Conservation (phyloP, 1,284 basidiomycete genomes). For the Moesziomyces aphidis region DNA sequence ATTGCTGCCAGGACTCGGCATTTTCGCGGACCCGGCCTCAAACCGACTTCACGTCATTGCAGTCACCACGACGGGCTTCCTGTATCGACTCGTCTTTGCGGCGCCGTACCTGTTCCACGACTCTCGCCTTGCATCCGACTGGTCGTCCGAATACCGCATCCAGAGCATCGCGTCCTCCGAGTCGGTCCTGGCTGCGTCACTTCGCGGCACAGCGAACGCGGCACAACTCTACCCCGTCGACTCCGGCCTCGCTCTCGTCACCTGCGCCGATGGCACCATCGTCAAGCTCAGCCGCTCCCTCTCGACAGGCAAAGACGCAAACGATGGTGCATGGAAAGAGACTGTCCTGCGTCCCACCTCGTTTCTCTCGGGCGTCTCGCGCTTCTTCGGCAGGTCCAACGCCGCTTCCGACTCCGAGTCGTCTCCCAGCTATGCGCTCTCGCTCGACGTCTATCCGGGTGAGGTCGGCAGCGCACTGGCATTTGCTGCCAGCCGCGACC, state of each 20-base stretch:
- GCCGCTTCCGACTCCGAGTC: constrained; percentile 34
- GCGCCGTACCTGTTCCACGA: constrained; percentile 47
- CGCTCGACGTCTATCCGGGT: constrained; percentile 47
- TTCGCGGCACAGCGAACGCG: constrained; percentile 30
- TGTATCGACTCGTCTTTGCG: constrained; percentile 52
- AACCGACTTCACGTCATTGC: constrained; percentile 49
- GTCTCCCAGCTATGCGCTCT: constrained; percentile 49
- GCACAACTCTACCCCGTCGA: constrained; percentile 51
- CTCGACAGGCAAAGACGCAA: constrained; percentile 17
- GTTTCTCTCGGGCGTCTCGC: constrained; percentile 59
- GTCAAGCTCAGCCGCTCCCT: constrained; percentile 53
- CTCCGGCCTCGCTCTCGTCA: constrained; percentile 52
- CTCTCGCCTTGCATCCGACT: constrained; percentile 22
- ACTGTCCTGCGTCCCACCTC: constrained; percentile 50
- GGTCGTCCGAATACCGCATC: constrained; percentile 53
- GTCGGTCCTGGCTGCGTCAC: constrained; percentile 22
- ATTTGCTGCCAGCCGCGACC: constrained; percentile 59
- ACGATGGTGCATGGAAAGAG: constrained; percentile 54
- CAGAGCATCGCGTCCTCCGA: constrained; percentile 39
- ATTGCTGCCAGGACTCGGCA: constrained; percentile 43
- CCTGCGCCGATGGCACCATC: constrained; percentile 59
- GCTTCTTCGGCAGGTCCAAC: constrained; percentile 51
- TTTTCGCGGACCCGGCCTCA: constrained; percentile 42
- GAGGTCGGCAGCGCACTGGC: constrained; percentile 48
- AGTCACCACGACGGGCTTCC: constrained; percentile 48